A percentile compares a stretch with the other conserved stretches of the same genome.
These are phyloP conservation scores for Nigrograna mackinnonii DNA, from an alignment of 2,329 filamentous ascomycete species.

Conservation along the genomic window DNA sequence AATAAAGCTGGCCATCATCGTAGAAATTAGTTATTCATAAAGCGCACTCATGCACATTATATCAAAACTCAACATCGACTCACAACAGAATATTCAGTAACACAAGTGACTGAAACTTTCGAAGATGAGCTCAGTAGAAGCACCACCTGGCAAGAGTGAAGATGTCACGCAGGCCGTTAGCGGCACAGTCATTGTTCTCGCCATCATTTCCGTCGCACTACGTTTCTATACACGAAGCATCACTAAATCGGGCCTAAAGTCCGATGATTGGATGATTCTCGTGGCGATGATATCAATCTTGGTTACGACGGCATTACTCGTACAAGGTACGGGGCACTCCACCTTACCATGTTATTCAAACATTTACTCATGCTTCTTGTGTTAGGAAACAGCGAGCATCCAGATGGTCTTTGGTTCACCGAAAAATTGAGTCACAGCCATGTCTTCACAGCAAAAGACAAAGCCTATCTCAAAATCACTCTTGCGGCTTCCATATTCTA, in stretches of 20 bases:
- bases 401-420: slow-evolving; percentile 7
- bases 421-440: slow-evolving; percentile 5
- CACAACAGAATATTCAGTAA: too few relatives aligned
- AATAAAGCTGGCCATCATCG: too few relatives aligned
- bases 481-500: slow-evolving; percentile 5
- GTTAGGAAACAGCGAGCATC: slow-evolving; percentile 3
- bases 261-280: background rate
- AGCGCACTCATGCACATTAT: too few relatives aligned
- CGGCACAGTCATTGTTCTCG: background rate
- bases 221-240: background rate
- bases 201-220: background rate
- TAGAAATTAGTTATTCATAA: too few relatives aligned
- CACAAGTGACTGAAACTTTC: too few relatives aligned
- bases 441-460: slow-evolving; percentile 5
- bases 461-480: slow-evolving; percentile 6
- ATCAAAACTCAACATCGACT: too few relatives aligned
- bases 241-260: background rate
- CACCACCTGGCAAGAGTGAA: background rate
- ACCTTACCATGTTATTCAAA: background rate
- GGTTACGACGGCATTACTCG: background rate
- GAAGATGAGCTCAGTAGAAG: too few relatives aligned
- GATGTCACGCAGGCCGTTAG: background rate
- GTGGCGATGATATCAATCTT: background rate
- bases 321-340: background rate
- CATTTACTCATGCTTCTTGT: background rate